Evolutionary conservation across 2,329 filamentous ascomycete genomes (phyloP), one percentile per base, ranked within the genome.

Genomic region (Ophiostoma ulmi): DNA sequence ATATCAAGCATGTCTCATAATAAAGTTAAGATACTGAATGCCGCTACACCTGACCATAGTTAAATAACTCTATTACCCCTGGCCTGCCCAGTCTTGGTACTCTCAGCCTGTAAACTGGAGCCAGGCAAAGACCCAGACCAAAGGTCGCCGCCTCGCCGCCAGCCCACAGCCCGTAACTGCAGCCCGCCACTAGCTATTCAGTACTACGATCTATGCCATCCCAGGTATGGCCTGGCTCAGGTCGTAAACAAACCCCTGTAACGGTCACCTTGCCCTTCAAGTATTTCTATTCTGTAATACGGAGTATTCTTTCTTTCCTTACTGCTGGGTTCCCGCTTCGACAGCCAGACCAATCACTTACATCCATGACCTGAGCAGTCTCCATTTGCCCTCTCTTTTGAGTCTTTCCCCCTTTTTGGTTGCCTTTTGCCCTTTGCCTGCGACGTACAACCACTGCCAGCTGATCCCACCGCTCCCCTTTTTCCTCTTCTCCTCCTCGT

Each of bases 191-290:
- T 48, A 48, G 44, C 44, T 20, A 20, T 5, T 20, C 17, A 20
- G 17, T 20, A 20, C 14, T 48, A 48, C 20, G 44, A 48, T 48
- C 39, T 64, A 39, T 68, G 65, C 65, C 55, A 55, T 70, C 70
- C 66, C 65, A 70, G 65, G 70, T 65, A 70, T 26, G 31, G 65
- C 38, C 41, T 26, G 31, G 65, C 38, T 35, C 69, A 58, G 26
- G 66, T 68, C 55, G 70, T 35, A 71, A 41, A 71, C 70, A 69
- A 55, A 71, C 70, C 70, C 70, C 41, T 71, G 70, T 35, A 68
- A 48, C 65, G 41, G 38, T 58, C 35, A 41, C 20, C 20, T 58
- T 70, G 63, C 8, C 41, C 44, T 31, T 31, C 44, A 48, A 48
- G 44, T 20, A 31, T 31, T 31, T 31, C 31, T 31, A 31, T 31